Percentiles rank a stretch among this genome's conserved stretches.
phyloP scores from a whole-genome alignment of 2,329 filamentous ascomycete species.

The Beauveria australis region DNA sequence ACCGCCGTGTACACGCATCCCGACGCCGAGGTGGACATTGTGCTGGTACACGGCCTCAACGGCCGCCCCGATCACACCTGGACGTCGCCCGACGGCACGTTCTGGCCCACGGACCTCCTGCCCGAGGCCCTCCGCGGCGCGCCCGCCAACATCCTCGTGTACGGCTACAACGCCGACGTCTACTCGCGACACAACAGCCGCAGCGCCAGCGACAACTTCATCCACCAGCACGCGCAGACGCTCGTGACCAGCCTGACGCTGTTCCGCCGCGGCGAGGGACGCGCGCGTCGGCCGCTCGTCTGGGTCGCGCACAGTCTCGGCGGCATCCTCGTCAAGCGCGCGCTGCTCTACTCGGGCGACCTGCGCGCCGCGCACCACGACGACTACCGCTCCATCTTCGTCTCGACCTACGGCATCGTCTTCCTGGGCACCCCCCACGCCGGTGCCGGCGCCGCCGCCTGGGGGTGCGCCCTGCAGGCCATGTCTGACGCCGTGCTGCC shows the following conservation, averaged over 20 bases:
- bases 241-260: slow-evolving; percentile 54
- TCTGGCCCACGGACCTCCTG: slow-evolving; percentile 63
- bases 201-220: slow-evolving; percentile 55
- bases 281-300: slow-evolving; percentile 58
- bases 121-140: slow-evolving; percentile 48
- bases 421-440: slow-evolving; percentile 72
- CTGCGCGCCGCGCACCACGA: slow-evolving; percentile 51
- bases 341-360: slow-evolving; percentile 59
- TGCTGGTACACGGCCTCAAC: slow-evolving; percentile 65
- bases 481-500: slow-evolving; percentile 60
- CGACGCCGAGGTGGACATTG: slow-evolving; percentile 53
- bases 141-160: slow-evolving; percentile 58
- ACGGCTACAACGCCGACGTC: slow-evolving; percentile 67
- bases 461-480: slow-evolving; percentile 58
- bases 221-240: slow-evolving; percentile 64
- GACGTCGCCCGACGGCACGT: slow-evolving; percentile 47
- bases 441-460: slow-evolving; percentile 59
- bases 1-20: slow-evolving; percentile 52
- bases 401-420: slow-evolving; percentile 68
- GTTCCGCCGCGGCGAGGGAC: slow-evolving; percentile 51
- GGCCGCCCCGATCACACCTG: slow-evolving; percentile 59
- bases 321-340: slow-evolving; percentile 63
- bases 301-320: slow-evolving; percentile 70
- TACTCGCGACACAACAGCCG: slow-evolving; percentile 40
- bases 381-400: slow-evolving; percentile 58